These are phyloP conservation scores for Teratosphaeria gauchensis DNA, from an alignment of 2,329 filamentous ascomycete species.

Conservation along the genomic window DNA sequence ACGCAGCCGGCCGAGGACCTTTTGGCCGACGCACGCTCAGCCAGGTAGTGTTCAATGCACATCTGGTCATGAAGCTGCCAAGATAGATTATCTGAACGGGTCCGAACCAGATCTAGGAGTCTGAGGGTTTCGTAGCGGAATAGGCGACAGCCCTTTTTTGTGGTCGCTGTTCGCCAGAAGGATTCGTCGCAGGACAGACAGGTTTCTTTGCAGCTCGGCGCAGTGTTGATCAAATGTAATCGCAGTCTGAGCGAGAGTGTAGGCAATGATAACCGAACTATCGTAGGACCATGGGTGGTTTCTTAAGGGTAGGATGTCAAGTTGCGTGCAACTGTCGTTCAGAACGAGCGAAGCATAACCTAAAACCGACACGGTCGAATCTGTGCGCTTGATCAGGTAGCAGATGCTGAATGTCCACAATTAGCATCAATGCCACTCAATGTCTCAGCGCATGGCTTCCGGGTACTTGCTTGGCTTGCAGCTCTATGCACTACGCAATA, in stretches of 20 bases:
- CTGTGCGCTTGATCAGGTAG: not conserved
- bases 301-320: not conserved
- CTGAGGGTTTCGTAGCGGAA: no score
- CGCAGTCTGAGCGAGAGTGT: not conserved
- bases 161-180: constrained; percentile 2
- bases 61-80: not conserved
- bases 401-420: not conserved
- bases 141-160: not conserved
- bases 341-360: not conserved
- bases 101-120: not conserved
- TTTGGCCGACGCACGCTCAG: not conserved
- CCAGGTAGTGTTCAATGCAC: not conserved
- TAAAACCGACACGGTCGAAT: not conserved
- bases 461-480: no score
- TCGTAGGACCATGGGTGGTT: not conserved
- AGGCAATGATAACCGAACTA: not conserved
- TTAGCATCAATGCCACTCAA: not conserved
- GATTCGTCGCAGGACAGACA: constrained; percentile 1
- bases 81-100: not conserved
- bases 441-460: no score
- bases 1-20: constrained; percentile 1
- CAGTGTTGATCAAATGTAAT: constrained; percentile 2
- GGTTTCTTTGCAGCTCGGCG: constrained; percentile 3
- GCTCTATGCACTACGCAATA: no score
- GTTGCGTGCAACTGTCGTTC: not conserved